A percentile compares a stretch with the other conserved stretches of the same genome.
phyloP scores from a whole-genome alignment of 257 asterid genomes.

The Capsicum baccatum region DNA sequence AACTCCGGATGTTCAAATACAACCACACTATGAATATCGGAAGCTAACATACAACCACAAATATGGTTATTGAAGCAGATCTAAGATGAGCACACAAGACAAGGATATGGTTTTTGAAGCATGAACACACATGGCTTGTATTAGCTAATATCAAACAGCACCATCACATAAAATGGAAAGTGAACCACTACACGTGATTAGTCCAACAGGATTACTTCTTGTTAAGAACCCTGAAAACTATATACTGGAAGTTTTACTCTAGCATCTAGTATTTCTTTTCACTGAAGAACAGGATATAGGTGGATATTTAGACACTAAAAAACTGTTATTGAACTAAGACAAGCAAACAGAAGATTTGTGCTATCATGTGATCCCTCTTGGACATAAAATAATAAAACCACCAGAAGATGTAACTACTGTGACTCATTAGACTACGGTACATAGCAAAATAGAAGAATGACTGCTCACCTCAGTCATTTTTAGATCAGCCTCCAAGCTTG shows the following conservation, averaged over 20 bases:
- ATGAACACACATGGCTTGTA: neutral
- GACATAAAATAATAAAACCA: neutral
- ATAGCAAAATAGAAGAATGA: neutral
- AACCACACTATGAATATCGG: neutral
- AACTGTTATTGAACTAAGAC: neutral
- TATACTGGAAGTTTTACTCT: neutral
- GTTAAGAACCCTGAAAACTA: neutral
- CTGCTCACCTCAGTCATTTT: conserved; percentile 76
- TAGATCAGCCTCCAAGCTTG: conserved; percentile 82
- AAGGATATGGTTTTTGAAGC: conserved; percentile 14
- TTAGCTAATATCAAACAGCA: neutral
- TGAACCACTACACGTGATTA: conserved; percentile 1
- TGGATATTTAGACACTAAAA: neutral
- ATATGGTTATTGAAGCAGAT: neutral
- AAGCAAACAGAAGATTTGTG: neutral
- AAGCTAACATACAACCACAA: neutral
- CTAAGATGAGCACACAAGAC: neutral
- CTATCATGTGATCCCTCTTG: neutral
- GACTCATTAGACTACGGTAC: neutral
- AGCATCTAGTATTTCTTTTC: neutral
- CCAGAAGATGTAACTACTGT: neutral
- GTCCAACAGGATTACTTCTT: neutral
- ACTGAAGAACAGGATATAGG: conserved; percentile 14
- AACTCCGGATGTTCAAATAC: neutral
- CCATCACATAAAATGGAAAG: neutral